Base-by-base conservation (phyloP, 805 yeast species). In the Wickerhamomyces sydowiorum region DNA sequence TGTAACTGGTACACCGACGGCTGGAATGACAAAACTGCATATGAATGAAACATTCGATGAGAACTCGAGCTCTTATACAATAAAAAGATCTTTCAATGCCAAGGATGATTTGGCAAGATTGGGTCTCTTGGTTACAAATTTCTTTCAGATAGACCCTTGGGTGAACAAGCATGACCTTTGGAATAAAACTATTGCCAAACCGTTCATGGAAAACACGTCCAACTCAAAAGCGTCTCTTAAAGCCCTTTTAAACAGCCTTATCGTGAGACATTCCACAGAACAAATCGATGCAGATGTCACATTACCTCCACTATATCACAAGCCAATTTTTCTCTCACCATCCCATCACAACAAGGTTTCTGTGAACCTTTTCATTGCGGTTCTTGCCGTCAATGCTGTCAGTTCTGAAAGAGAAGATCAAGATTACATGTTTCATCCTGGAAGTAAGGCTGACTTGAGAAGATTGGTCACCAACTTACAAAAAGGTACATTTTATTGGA, bases 1-100 rank as follows among this genome's bases (percentile, higher is more conserved):
- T 0, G 86, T 82, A 1, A 78, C 85, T 0, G 89, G 90, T 24
- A 82, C 90, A 0, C 89, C 89, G 5, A 82, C 88, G 0, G 72
- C 84, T 0, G 90, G 90, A 0, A 61, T 82, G 40, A 80, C 88
- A 0, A 71, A 70, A 35, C 54, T 79, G 7, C 75, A 77, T 47
- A 72, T 80, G 49, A 49, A 45, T 44, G 59, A 54, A 20, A 43
- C 36, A 2, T 38, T 29, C 8, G 46, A 42, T 22, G 37, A 43
- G 14, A 43, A 40, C 14, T 36, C 36, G 2, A 49, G 52, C 13
- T 62, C 65, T 38, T 78, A 78, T 50, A 63, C 69, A 0, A 71
- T 80, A 4, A 75, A 71, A 46, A 68, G 68, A 40, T 65, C 60
- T 21, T 80, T 77, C 54, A 70, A 72, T 50, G 76, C 75, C 6